phyloP scores from a whole-genome alignment of 75 land plant genomes.

The Selaginella tamariscina region DNA sequence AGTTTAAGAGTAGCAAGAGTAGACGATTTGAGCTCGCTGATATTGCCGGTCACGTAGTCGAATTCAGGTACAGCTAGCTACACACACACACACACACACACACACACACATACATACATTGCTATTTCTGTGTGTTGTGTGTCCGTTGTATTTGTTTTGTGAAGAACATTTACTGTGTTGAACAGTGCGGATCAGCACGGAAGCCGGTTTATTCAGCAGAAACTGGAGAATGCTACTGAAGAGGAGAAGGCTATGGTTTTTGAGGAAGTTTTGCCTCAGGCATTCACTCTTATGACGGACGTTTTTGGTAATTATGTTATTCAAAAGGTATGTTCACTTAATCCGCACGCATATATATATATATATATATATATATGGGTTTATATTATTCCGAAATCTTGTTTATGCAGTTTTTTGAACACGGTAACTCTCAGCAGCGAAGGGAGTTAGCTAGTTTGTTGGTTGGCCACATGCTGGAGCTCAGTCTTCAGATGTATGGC shows the following conservation, averaged over 20 bases:
- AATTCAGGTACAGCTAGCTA: slow-evolving; percentile 67
- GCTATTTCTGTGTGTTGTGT: too few species aligned
- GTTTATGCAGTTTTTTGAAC: slow-evolving; percentile 58
- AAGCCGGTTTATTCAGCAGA: slow-evolving; percentile 95
- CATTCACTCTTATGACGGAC: slow-evolving; percentile 84
- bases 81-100: too few species aligned
- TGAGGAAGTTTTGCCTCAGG: slow-evolving; percentile 76
- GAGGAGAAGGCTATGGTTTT: slow-evolving; percentile 85
- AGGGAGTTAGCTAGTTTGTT: slow-evolving; percentile 49
- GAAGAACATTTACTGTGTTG: background rate
- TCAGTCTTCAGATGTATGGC: slow-evolving; percentile 82
- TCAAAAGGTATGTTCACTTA: slow-evolving; percentile 53
- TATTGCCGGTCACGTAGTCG: slow-evolving; percentile 78
- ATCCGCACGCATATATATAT: background rate
- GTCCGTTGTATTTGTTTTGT: background rate
- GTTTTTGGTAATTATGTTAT: slow-evolving; percentile 98
- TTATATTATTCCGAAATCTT: too few species aligned
- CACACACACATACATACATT: too few species aligned
- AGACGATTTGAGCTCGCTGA: slow-evolving; percentile 74
- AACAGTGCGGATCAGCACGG: slow-evolving; percentile 95
- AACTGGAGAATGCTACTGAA: slow-evolving; percentile 64
- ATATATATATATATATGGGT: background rate
- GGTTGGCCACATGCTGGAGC: slow-evolving; percentile 50
- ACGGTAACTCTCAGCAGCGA: slow-evolving; percentile 44
- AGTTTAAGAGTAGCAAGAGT: slow-evolving; percentile 81